Base-by-base conservation (phyloP, 805 yeast genomes). In the Nakazawaea ambrosiae region DNA sequence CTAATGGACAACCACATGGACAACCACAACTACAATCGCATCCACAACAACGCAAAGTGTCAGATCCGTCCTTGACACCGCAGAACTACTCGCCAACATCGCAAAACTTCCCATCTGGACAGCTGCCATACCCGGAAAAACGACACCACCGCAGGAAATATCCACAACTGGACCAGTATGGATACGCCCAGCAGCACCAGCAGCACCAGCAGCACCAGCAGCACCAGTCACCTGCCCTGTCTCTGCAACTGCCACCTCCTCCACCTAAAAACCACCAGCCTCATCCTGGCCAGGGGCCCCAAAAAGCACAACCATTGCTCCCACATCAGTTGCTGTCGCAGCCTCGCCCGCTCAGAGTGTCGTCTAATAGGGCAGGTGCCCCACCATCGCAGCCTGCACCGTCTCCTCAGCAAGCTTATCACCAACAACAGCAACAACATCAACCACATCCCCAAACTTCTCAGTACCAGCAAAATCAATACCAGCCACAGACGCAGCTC, bases 181-280 rank as follows among this genome's bases (percentile, higher is more conserved):
- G 10, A 8, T 22, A 22, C 24, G 10, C 24, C 7, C 24, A 22
- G 24, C 24, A 22, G 7, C 33, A 35, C 12, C 32, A 33, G 10
- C 42, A 32, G 8, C 45, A 37, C 4, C 40, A 19, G 29, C 41
- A 38, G 11, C 42, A 36, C 15, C 36, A 29, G 15, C 38, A 31
- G n/a, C 42, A 29, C 7, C 31, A 14, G 8, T 39, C 20, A 5
- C 19, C 35, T 14, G 40, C 42, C 24, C 24, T 8, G 24, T 4
- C 38, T 28, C 24, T 10, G 15, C 41, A 38, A 6, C 39, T 31
- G 16, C 43, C 41, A n/a, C 46, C 28, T 11, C 37, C 27, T 24
- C 44, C 37, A 18, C 44, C 22, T 12, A 43, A 32, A 18, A 19
- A 24, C 19, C 20, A 25, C n/a, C 19, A 12, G 38, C 34, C 25